Conservation (phyloP, 225 moss, liverwort and hornwort genomes). For the Thuidium tamariscinum region DNA sequence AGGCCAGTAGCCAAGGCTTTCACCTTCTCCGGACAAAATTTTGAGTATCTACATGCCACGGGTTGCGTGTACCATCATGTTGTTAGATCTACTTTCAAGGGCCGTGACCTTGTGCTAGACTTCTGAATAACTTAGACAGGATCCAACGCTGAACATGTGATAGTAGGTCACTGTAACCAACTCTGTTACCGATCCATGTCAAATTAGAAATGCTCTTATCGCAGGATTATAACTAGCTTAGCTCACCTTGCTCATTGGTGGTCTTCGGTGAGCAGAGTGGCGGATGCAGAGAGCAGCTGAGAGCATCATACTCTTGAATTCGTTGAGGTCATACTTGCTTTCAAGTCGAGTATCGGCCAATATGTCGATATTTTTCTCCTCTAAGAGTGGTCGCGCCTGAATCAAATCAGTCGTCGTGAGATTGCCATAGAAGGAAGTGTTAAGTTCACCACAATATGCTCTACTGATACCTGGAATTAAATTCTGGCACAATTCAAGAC, state of each 20-base stretch:
- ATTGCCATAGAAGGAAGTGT: neutral
- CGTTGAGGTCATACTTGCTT: slow-evolving; percentile 12
- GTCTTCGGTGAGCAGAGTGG: slow-evolving; percentile 45
- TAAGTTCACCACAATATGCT: neutral
- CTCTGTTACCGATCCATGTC: neutral
- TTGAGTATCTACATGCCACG: slow-evolving; percentile 29
- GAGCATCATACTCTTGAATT: slow-evolving; percentile 44
- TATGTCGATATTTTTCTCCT: slow-evolving; percentile 25
- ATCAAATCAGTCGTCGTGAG: neutral
- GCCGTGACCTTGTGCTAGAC: neutral
- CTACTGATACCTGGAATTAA: neutral
- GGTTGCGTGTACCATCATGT: neutral
- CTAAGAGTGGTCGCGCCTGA: slow-evolving; percentile 42
- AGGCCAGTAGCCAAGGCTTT: slow-evolving; percentile 34
- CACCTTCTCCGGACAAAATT: slow-evolving; percentile 48
- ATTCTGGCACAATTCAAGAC: neutral
- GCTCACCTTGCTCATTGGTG: slow-evolving; percentile 42
- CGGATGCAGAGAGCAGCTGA: slow-evolving; percentile 47
- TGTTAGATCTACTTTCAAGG: neutral
- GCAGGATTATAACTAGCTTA: neutral
- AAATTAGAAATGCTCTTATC: neutral
- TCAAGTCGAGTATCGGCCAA: slow-evolving; percentile 31
- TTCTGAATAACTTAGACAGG: neutral
- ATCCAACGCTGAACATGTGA: neutral
- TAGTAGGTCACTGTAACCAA: neutral